These are phyloP conservation scores for Micromonas commoda DNA, from an alignment of 139 green algal species.

Conservation along the genomic window DNA sequence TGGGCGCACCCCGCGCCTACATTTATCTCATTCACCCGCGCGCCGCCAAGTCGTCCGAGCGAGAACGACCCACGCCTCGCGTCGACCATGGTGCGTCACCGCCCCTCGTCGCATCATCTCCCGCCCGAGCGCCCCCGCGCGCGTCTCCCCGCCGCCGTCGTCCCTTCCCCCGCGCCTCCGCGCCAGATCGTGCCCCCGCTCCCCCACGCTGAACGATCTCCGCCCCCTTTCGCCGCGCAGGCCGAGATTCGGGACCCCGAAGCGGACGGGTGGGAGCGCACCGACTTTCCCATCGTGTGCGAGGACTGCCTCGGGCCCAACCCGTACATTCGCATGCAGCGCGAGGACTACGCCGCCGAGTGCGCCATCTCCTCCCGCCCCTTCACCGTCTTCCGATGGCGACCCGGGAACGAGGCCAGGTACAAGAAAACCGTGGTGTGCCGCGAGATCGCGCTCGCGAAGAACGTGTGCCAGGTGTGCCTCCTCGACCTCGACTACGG, in stretches of 20 bases:
- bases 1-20: neutral
- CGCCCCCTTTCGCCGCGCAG: neutral
- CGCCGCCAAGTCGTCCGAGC: neutral
- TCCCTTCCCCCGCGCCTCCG: too few relatives aligned
- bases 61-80: too few relatives aligned
- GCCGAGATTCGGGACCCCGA: constrained; percentile 57
- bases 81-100: too few relatives aligned
- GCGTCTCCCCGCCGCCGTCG: too few relatives aligned
- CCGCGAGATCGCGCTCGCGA: constrained; percentile 94
- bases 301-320: constrained; percentile 95
- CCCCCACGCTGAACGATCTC: neutral
- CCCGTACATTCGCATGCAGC: constrained; percentile 95
- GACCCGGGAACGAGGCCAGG: constrained; percentile 42
- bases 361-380: constrained; percentile 44
- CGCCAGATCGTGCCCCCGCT: too few relatives aligned
- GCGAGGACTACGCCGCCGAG: constrained; percentile 42
- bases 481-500: constrained; percentile 94
- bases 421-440: constrained; percentile 98
- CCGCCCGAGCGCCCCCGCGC: too few relatives aligned
- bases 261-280: constrained; percentile 81
- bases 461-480: constrained; percentile 98
- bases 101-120: too few relatives aligned
- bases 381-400: constrained; percentile 47
- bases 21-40: neutral
- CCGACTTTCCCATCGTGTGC: constrained; percentile 95